phyloP scores from a whole-genome alignment of 73 alveolate species.

The Tetrahymena borealis region DNA sequence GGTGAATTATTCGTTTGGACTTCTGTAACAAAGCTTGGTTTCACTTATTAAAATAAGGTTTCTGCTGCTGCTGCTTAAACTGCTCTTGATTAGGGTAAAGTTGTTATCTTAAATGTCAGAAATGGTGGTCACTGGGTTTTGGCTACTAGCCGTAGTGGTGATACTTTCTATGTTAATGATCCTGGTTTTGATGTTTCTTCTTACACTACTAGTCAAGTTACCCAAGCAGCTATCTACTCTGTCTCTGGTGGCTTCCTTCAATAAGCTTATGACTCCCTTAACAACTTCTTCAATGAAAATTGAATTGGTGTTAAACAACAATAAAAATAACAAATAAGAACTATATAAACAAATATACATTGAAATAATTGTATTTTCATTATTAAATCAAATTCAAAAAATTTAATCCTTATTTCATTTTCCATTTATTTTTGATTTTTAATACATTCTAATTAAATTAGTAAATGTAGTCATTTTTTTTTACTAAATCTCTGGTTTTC shows the following conservation, averaged over 20 bases:
- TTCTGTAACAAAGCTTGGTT: conserved; percentile 41
- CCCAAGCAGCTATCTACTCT: conserved; percentile 4
- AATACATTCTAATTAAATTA: no score
- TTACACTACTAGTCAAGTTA: conserved; percentile 16
- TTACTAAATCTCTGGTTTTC: no score
- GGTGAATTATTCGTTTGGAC: conserved; percentile 56
- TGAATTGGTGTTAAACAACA: no score
- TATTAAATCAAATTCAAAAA: no score
- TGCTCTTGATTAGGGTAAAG: conserved; percentile 25
- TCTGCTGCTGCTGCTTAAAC: not conserved
- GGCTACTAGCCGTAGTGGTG: conserved; percentile 36
- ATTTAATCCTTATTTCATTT: no score
- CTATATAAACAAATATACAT: no score
- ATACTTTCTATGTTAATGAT: conserved; percentile 48
- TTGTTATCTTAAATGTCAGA: conserved; percentile 48
- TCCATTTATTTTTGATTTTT: no score
- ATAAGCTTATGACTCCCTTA: not conserved
- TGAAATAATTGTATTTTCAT: no score
- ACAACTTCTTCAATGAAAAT: not conserved
- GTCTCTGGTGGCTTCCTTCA: not conserved
- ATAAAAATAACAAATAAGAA: no score
- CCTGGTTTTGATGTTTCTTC: conserved; percentile 35
- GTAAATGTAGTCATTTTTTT: not conserved
- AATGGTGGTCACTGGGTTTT: conserved; percentile 64
- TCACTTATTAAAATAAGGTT: not conserved